These are phyloP conservation scores for Phanerochaete sordida DNA, from an alignment of 768 basidiomycete genomes.

Conservation along the genomic window DNA sequence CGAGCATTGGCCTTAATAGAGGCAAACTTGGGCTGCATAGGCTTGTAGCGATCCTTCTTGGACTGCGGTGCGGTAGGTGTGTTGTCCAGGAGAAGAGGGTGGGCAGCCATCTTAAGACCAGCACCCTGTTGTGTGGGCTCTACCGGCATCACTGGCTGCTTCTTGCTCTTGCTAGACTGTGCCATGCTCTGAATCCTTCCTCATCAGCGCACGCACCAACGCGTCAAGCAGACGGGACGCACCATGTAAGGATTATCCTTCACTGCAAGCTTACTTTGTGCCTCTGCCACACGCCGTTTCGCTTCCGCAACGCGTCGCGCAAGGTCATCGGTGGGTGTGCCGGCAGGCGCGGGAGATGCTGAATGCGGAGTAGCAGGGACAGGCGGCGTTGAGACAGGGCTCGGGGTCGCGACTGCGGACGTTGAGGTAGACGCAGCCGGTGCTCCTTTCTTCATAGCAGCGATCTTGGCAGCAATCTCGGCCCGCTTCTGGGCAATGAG, in stretches of 20 bases:
- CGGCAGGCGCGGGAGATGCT: conserved; percentile 34
- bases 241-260: conserved; percentile 91
- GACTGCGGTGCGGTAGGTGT: conserved; percentile 58
- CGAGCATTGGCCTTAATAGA: conserved; percentile 89
- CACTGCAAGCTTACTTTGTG: conserved; percentile 69
- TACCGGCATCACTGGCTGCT: conserved; percentile 45
- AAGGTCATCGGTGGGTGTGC: conserved; percentile 50
- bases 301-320: conserved; percentile 78
- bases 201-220: neutral
- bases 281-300: conserved; percentile 78
- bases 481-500: conserved; percentile 82
- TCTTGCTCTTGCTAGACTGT: conserved; percentile 52
- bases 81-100: conserved; percentile 77
- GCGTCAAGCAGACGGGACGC: conserved; percentile 17
- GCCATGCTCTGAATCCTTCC: conserved; percentile 42
- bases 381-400: conserved; percentile 21
- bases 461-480: conserved; percentile 82
- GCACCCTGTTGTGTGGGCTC: conserved; percentile 76
- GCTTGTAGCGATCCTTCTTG: conserved; percentile 92
- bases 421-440: conserved; percentile 15
- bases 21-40: conserved; percentile 99
- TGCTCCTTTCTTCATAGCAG: conserved; percentile 58
- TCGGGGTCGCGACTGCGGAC: conserved; percentile 26
- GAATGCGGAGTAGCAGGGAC: conserved; percentile 21
- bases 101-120: conserved; percentile 87